Percentiles rank a stretch among this genome's conserved stretches.
Evolutionary conservation across 78 protist species (phyloP).

Genomic region (Polysphondylium violaceum): DNA sequence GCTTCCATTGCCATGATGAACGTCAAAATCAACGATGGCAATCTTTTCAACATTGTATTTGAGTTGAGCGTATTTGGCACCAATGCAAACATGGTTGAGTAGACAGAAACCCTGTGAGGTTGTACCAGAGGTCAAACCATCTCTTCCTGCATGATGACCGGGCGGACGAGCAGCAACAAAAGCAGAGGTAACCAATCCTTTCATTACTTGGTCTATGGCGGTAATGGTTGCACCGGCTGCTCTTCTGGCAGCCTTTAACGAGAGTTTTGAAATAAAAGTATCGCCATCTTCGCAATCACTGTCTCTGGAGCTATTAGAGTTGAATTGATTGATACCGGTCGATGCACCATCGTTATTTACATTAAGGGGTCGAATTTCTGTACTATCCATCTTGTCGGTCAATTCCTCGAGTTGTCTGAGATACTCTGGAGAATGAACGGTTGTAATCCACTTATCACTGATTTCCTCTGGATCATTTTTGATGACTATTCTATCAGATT

Average conservation of each 20-base stretch:
- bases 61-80: conserved; percentile 84
- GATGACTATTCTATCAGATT: conserved; percentile 24
- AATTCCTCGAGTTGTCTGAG: conserved; percentile 49
- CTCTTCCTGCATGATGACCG: conserved; percentile 81
- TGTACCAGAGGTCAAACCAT: conserved; percentile 73
- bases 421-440: conserved; percentile 73
- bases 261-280: conserved; percentile 49
- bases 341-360: conserved; percentile 42
- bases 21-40: conserved; percentile 92
- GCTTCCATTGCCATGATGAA: conserved; percentile 95
- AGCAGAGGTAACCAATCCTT: conserved; percentile 38
- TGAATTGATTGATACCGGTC: conserved; percentile 12
- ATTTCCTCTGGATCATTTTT: conserved; percentile 72
- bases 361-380: conserved; percentile 55
- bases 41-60: conserved; percentile 43
- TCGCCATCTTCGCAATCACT: conserved; percentile 72
- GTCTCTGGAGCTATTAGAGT: neutral
- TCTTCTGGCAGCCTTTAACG: conserved; percentile 46
- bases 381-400: conserved; percentile 28
- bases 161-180: conserved; percentile 83
- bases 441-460: conserved; percentile 64
- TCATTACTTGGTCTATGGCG: conserved; percentile 62
- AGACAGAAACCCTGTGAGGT: conserved; percentile 91
- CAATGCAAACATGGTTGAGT: conserved; percentile 91
- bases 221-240: conserved; percentile 52